Percentiles rank a stretch among this genome's conserved stretches.
Evolutionary conservation across 495 filamentous ascomycete genomes (phyloP).

Genomic region (Neurospora tetrasperma): DNA sequence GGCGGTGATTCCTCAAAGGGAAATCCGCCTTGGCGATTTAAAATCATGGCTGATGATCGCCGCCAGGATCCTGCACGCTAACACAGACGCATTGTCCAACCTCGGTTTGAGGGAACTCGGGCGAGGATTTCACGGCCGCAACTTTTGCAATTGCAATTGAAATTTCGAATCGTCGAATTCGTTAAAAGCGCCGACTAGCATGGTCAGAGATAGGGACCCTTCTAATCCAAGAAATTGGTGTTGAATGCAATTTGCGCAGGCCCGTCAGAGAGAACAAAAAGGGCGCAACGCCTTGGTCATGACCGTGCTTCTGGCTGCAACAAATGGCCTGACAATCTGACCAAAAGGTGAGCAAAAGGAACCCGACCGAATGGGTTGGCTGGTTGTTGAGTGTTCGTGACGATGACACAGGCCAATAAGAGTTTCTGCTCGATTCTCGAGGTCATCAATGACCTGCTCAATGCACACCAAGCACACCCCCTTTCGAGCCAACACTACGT

Average conservation of each 20-base stretch:
- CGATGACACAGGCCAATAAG: background rate
- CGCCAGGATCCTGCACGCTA: constrained; percentile 5
- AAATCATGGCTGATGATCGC: constrained; percentile 6
- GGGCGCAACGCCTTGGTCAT: background rate
- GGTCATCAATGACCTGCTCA: background rate
- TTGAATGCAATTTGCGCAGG: background rate
- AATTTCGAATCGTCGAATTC: background rate
- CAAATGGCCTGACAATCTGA: background rate
- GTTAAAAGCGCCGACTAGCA: background rate
- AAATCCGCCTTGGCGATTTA: constrained; percentile 11
- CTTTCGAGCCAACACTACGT: background rate
- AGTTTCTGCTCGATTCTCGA: background rate
- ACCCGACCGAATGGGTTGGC: background rate
- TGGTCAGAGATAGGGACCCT: background rate
- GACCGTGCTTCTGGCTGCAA: background rate
- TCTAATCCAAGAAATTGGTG: background rate
- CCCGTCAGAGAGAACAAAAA: background rate
- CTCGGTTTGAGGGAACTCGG: constrained; percentile 9
- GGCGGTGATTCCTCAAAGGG: constrained; percentile 19
- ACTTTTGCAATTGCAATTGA: background rate
- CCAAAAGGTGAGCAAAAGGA: background rate
- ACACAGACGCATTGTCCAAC: constrained; percentile 4
- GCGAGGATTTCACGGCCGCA: background rate
- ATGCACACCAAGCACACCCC: background rate
- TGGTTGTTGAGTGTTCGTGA: background rate